Base-by-base conservation (phyloP, 108 stramenopile genomes). In the Chaetoceros tenuissimus region DNA sequence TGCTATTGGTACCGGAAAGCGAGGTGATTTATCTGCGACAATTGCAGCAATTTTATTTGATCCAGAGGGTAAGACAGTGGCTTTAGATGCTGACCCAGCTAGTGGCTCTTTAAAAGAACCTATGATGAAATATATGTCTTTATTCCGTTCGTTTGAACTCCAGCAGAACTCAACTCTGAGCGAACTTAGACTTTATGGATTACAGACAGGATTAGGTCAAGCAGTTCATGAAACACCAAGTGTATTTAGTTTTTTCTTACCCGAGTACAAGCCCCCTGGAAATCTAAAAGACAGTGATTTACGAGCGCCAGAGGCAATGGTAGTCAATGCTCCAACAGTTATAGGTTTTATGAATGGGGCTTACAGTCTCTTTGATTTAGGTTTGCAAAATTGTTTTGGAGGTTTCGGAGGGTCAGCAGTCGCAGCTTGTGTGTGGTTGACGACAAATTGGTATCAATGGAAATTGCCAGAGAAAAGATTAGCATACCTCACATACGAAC, bases 41-140 rank as follows among this genome's bases (percentile, higher is more conserved):
- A 43, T 53, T 3, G 71, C 71, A 19, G 57, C 63, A 19, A 34
- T 66, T 16, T 1, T 59, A 46, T 28, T 66, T 18, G 60, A 72
- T 31, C 59, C 45, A 1, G 71, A 72, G 51, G 71, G 65, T 27
- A 23, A 16, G 3, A 43, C 46, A 28, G n/a, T 47, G 27, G 18
- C 31, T 3, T 21, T 72, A 17, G 68, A 69, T 55, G 47, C 63
- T 29, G 71, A 81, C 46, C 76, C 76, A 19, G 63, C 69, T 34
- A 22, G 64, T 59, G 78, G 78, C n/a, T 22, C 49, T 23, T 46
- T 79, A 18, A 51, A 65, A 0, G 76, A 81, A 60, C 73, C 80
- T 31, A 31, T 75, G 19, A 28, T 74, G 16, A 63, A 63, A 55
- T n/a, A n/a, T n/a, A n/a, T n/a, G n/a, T n/a, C 64, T 25, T 79